Conservation (phyloP, 768 basidiomycete species). For the Leccinum imitatum region DNA sequence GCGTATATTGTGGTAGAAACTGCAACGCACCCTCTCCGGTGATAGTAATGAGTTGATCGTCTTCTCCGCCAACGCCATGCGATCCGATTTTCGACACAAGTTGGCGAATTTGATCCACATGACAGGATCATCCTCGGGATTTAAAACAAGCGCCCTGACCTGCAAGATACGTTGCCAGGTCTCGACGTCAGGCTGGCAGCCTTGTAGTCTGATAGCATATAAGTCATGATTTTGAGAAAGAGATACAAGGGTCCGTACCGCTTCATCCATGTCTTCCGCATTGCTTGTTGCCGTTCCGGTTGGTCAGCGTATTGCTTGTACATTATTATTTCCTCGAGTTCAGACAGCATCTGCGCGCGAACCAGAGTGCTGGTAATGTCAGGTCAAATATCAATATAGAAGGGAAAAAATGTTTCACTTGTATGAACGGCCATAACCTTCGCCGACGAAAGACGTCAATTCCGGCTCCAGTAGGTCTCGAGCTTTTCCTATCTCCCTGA, state of each 20-base stretch:
- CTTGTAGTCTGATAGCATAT: constrained; percentile 63
- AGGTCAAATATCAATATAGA: constrained; percentile 9
- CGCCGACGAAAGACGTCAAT: constrained; percentile 86
- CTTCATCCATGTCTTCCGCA: constrained; percentile 97
- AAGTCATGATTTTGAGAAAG: not conserved
- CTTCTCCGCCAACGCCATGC: constrained; percentile 95
- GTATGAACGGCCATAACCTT: constrained; percentile 96
- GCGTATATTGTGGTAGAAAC: not conserved
- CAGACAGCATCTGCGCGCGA: constrained; percentile 96
- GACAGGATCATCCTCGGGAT: constrained; percentile 89
- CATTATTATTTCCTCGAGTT: constrained; percentile 94
- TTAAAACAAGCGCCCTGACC: constrained; percentile 90
- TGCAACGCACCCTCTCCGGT: constrained; percentile 57
- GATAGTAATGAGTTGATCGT: constrained; percentile 90
- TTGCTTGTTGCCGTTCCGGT: constrained; percentile 85
- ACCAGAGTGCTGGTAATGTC: constrained; percentile 74
- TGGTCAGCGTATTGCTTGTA: constrained; percentile 96
- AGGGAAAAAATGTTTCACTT: constrained; percentile 57
- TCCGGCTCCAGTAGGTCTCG: constrained; percentile 91
- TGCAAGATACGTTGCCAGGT: constrained; percentile 98
- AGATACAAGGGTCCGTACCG: constrained; percentile 48
- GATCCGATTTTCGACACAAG: constrained; percentile 90
- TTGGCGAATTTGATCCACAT: constrained; percentile 99
- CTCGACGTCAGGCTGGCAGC: constrained; percentile 97
- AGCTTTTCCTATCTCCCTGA: constrained; percentile 87